Conservation (phyloP, 2,329 filamentous ascomycete species). For the Blumeria graminis region DNA sequence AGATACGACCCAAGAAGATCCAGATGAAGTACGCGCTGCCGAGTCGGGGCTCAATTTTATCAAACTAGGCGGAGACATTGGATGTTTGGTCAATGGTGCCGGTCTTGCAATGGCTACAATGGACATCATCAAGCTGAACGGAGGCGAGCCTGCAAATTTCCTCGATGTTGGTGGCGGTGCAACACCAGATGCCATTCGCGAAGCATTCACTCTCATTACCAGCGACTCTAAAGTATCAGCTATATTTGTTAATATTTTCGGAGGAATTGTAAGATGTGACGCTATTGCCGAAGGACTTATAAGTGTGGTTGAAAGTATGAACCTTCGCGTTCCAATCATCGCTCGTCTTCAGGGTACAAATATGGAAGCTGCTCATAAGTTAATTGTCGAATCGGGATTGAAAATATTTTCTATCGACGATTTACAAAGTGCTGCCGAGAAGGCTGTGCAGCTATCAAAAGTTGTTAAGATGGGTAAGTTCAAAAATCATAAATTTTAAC, state of each 20-base stretch:
- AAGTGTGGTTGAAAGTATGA: conserved; percentile 80
- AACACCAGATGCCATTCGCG: conserved; percentile 85
- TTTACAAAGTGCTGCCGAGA: conserved; percentile 89
- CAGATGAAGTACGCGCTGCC: conserved; percentile 92
- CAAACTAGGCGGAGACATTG: conserved; percentile 98
- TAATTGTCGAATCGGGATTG: conserved; percentile 87
- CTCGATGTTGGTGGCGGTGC: conserved; percentile 95
- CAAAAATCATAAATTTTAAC: not conserved
- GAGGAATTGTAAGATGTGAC: conserved; percentile 94
- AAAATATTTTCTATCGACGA: conserved; percentile 99
- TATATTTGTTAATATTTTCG: conserved; percentile 99
- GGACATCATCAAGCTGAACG: conserved; percentile 99
- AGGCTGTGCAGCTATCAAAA: conserved; percentile 96
- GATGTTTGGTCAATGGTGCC: conserved; percentile 95
- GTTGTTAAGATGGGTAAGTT: conserved; percentile 87
- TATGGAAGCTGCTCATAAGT: conserved; percentile 79
- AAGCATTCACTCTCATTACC: conserved; percentile 96
- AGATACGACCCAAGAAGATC: conserved; percentile 84
- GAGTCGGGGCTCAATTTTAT: conserved; percentile 97
- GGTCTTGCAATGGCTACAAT: conserved; percentile 99
- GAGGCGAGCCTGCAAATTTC: conserved; percentile 91
- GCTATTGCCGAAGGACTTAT: conserved; percentile 92
- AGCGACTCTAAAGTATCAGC: conserved; percentile 94
- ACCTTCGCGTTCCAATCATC: conserved; percentile 90
- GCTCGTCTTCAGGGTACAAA: conserved; percentile 96